Base-by-base conservation (phyloP, 306 rosid genomes). In the Quercus aquifolioides region DNA sequence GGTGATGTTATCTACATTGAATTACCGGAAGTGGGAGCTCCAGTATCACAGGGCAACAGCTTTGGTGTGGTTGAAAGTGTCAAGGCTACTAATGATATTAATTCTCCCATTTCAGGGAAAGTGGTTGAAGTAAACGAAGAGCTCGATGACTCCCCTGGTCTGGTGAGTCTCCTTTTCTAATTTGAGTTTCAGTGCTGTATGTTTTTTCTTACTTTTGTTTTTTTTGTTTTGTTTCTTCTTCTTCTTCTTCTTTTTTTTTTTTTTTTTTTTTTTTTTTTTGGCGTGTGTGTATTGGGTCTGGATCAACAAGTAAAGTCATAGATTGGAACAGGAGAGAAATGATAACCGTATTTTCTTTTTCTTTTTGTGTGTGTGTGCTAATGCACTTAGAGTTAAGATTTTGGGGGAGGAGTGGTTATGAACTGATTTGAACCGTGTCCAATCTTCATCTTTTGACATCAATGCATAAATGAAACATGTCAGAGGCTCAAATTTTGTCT, bases 11-110 rank as follows among this genome's bases (percentile, higher is more conserved):
- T 95, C 21, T 95, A 89, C 30, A 93, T 91, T 74, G 99, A 95
- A 86, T 28, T 93, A 87, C 99, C 96, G 1, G 99, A 95, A 68
- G 88, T 89, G 33, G 98, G 99, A 38, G 68, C 43, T 1, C 20
- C 86, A 8, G 91, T 91, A 43, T 80, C 78, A 51, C 94, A 95
- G 58, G 98, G 97, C 14, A 78, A 46, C 55, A 70, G 91, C 72
- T 93, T 95, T 73, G 97, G 98, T 63, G 98, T 97, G 6, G 98
- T 95, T 54, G 99, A 95, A 86, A 93, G 97, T 57, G 98, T 95
- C 75, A 95, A 95, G 82, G 99, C 99, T 73, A 92, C 96, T 14
- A 93, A 97, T 80, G 99, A 95, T 84, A 60, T 95, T 33, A 80
- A 93, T 80, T 91, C 97, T 84, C 98, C 99, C 6, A 78, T 95